Evolutionary conservation across 1,284 basidiomycete species (phyloP).

Genomic region (Cryptococcus sp.): DNA sequence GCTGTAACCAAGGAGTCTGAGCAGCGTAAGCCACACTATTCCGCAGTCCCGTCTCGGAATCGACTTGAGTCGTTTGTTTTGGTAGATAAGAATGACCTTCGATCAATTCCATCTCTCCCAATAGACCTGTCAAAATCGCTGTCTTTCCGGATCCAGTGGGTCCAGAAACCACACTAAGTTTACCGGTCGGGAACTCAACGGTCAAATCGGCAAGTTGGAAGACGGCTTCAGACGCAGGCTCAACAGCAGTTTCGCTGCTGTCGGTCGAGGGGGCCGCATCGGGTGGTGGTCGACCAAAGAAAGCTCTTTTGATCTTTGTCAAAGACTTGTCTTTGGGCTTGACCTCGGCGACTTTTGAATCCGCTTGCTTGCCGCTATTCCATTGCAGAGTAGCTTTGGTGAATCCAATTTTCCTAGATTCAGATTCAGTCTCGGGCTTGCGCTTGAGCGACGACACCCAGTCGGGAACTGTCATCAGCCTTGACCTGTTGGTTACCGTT

Average conservation of each 20-base stretch:
- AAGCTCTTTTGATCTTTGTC: neutral
- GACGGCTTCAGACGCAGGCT: constrained; percentile 11
- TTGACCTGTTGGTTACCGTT: neutral
- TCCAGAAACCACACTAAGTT: constrained; percentile 65
- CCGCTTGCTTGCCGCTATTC: constrained; percentile 52
- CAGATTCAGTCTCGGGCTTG: constrained; percentile 12
- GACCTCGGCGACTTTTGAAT: constrained; percentile 22
- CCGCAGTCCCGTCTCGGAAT: constrained; percentile 58
- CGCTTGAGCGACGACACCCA: constrained; percentile 64
- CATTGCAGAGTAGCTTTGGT: constrained; percentile 64
- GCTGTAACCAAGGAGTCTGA: constrained; percentile 78
- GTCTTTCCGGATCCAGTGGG: constrained; percentile 79
- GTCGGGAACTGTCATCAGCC: constrained; percentile 52
- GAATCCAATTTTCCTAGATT: constrained; percentile 57
- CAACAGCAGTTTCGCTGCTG: constrained; percentile 10
- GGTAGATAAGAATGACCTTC: constrained; percentile 60
- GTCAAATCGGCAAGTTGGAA: constrained; percentile 58
- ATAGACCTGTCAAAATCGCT: constrained; percentile 58
- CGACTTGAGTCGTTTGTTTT: constrained; percentile 60
- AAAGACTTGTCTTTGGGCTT: neutral
- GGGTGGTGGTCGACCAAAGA: neutral
- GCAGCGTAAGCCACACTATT: constrained; percentile 78
- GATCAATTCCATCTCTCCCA: constrained; percentile 63
- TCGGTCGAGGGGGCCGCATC: constrained; percentile 4
- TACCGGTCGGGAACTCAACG: constrained; percentile 65